phyloP scores from a whole-genome alignment of 2,329 filamentous ascomycete genomes.

The Ophiostoma novo-ulmi region DNA sequence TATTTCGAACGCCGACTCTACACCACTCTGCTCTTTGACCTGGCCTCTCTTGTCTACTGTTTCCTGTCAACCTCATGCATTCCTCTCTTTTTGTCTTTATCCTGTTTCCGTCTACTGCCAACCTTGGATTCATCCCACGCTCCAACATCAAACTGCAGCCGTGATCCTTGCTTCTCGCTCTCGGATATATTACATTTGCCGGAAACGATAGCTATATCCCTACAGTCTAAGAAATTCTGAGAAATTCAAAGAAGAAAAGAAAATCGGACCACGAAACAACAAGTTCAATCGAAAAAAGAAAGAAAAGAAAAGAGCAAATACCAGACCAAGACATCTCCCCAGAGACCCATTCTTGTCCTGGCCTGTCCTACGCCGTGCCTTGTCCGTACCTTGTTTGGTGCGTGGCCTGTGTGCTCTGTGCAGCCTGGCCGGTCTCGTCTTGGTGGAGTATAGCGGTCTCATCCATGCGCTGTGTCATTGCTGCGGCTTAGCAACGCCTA shows the following conservation, averaged over 20 bases:
- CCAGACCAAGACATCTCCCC: slow-evolving; percentile 7
- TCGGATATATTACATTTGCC: neutral
- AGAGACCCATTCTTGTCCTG: slow-evolving; percentile 9
- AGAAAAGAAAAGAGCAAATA: neutral
- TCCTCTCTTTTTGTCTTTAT: neutral
- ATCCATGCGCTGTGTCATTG: slow-evolving; percentile 1
- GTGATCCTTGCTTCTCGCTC: neutral
- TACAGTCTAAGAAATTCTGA: neutral
- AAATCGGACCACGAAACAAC: neutral
- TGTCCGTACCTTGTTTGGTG: neutral
- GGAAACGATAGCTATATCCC: neutral
- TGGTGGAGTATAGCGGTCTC: slow-evolving; percentile 5
- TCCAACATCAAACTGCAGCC: neutral
- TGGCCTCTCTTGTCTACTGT: neutral
- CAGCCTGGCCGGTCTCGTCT: slow-evolving; percentile 1
- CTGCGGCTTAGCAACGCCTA: neutral
- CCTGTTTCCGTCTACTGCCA: neutral
- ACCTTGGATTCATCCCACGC: neutral
- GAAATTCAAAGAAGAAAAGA: neutral
- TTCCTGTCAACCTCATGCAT: neutral
- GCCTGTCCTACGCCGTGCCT: slow-evolving; percentile 10
- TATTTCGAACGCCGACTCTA: neutral
- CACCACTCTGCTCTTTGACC: neutral
- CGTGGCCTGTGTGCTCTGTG: slow-evolving; percentile 5
- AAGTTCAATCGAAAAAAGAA: neutral